Evolutionary conservation across 345 rosid species (phyloP).

Genomic region (Sisymbrium irio): DNA sequence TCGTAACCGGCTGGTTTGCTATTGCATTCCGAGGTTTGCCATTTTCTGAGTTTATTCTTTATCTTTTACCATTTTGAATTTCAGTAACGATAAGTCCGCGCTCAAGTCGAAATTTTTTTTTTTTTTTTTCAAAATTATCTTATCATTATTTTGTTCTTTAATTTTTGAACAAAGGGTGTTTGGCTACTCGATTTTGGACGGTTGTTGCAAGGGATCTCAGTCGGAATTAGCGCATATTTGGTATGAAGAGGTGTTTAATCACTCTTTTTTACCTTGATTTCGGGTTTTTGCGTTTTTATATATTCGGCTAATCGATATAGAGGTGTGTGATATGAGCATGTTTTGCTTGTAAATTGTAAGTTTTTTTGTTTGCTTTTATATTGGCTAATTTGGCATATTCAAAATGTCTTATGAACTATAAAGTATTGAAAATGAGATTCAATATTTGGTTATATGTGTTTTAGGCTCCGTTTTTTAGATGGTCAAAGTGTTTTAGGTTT

Average conservation of each 20-base stretch:
- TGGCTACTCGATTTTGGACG: conserved; percentile 72
- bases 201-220: conserved; percentile 60
- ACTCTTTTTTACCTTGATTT: neutral
- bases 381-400: conserved; percentile 35
- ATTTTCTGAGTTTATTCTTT: neutral
- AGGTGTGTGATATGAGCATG: neutral
- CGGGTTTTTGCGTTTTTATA: neutral
- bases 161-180: conserved; percentile 40
- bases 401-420: neutral
- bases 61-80: neutral
- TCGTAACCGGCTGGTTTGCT: conserved; percentile 48
- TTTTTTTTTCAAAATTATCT: neutral
- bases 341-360: neutral
- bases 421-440: neutral
- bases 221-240: conserved; percentile 75
- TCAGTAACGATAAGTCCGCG: neutral
- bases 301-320: too few species aligned
- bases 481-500: too few species aligned
- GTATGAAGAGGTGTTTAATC: conserved; percentile 41
- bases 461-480: neutral
- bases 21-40: conserved; percentile 54
- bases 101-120: neutral
- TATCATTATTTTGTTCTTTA: neutral
- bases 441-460: neutral
- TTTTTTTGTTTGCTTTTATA: neutral